These are phyloP conservation scores for Ettlia oleoabundans DNA, from an alignment of 139 green algal genomes.

Conservation along the genomic window DNA sequence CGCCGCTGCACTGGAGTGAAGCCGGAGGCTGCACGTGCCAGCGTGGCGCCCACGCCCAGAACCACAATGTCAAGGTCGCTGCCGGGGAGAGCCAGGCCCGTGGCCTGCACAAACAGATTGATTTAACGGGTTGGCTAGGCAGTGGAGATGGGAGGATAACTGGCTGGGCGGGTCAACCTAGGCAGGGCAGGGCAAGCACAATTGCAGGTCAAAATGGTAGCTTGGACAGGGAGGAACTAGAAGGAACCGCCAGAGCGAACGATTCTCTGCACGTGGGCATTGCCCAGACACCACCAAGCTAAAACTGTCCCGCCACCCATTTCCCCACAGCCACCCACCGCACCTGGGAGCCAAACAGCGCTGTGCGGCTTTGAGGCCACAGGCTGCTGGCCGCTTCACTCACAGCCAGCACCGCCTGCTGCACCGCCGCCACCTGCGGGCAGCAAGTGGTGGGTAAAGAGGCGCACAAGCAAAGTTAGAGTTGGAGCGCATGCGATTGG, in stretches of 20 bases:
- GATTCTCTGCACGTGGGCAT: too few relatives aligned
- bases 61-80: constrained; percentile 80
- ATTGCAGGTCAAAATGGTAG: too few relatives aligned
- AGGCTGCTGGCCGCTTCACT: constrained; percentile 37
- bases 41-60: constrained; percentile 46
- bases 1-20: constrained; percentile 40
- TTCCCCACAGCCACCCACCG: background rate
- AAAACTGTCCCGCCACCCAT: background rate
- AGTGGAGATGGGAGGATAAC: background rate
- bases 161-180: background rate
- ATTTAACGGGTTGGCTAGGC: constrained; percentile 18
- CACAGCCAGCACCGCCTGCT: constrained; percentile 43
- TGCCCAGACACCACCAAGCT: too few relatives aligned
- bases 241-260: too few relatives aligned
- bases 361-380: constrained; percentile 60
- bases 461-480: too few relatives aligned
- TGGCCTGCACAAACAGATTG: constrained; percentile 53
- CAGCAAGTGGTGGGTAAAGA: too few relatives aligned
- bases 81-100: constrained; percentile 71
- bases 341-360: constrained; percentile 82
- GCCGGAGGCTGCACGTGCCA: constrained; percentile 42
- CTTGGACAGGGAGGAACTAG: too few relatives aligned
- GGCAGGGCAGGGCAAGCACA: too few relatives aligned
- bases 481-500: too few relatives aligned
- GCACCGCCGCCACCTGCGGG: constrained; percentile 9